Base-by-base conservation (phyloP, 768 basidiomycete species). In the Tricholoma flavovirens region DNA sequence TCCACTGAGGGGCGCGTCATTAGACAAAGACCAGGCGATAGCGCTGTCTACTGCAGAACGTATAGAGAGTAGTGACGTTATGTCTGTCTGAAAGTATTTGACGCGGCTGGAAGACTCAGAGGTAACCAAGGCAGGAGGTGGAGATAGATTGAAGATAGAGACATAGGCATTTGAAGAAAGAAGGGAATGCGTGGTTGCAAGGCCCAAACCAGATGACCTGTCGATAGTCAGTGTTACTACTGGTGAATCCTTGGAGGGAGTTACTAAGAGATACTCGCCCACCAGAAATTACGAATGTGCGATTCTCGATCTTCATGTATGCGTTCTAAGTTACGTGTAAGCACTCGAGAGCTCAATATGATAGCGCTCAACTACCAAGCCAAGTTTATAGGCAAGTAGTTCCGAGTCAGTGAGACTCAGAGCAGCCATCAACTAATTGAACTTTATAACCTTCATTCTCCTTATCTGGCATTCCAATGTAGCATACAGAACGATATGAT, bases 261-360 rank as follows among this genome's bases (percentile, higher is more conserved):
- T n/a, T n/a, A n/a, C n/a, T n/a, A n/a, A n/a, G n/a, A n/a, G n/a
- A 19, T 21, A 67, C 76, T 63, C 60, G 82, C 81, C 82, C 83
- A 49, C 83, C 82, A 46, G 82, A 83, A 10, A 83, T 71, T 36
- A 84, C 69, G 63, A 82, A 82, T 17, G 83, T 84, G 21, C 82
- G 69, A 24, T 77, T 74, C 55, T 69, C 70, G 9, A 75, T 64
- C 67, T 79, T 82, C 81, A 83, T 82, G 43, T 29, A 1, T 11
- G 11, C 24, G 24, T 26, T 26, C 24, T 26, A 26, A 26, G 24
- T 26, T 26, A 5, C 24, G 24, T 26, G 5, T 5, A 26, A 26
- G 24, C 2, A 26, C 24, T 26, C 24, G 24, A 26, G 24, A 3
- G n/a, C n/a, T n/a, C n/a, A n/a, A n/a, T n/a, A n/a, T n/a, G n/a